A percentile compares a stretch with the other conserved stretches of the same genome.
Conservation (phyloP, 495 filamentous ascomycete genomes). For the Hyaloscypha variabilis region DNA sequence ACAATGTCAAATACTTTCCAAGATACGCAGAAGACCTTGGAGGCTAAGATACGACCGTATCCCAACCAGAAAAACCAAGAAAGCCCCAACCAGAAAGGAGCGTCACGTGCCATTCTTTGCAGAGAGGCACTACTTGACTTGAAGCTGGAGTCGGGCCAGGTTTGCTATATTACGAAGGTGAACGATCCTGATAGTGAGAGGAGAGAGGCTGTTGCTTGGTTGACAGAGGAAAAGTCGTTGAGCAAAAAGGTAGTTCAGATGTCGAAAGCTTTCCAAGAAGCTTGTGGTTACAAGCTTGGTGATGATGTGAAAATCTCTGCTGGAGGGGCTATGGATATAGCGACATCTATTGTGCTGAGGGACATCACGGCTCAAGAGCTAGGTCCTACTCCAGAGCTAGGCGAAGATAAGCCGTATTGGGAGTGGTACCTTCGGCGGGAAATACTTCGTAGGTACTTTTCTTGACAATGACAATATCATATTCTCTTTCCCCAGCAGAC, state of each 20-base stretch:
- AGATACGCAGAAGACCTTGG: slow-evolving; percentile 40
- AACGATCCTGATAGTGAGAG: slow-evolving; percentile 33
- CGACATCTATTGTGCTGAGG: slow-evolving; percentile 47
- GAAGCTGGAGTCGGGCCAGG: slow-evolving; percentile 61
- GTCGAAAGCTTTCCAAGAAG: slow-evolving; percentile 65
- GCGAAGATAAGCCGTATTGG: slow-evolving; percentile 59
- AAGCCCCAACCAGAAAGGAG: slow-evolving; percentile 55
- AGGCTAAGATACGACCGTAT: slow-evolving; percentile 54
- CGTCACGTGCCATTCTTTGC: slow-evolving; percentile 70
- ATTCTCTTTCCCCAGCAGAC: too few species aligned
- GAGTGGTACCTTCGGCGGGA: slow-evolving; percentile 64
- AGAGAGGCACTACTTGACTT: slow-evolving; percentile 62
- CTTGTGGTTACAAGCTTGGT: slow-evolving; percentile 64
- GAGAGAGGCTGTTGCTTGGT: slow-evolving; percentile 67
- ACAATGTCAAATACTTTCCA: slow-evolving; percentile 25
- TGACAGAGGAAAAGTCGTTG: slow-evolving; percentile 59
- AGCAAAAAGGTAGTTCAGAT: slow-evolving; percentile 66
- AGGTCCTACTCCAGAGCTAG: slow-evolving; percentile 15
- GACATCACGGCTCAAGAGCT: slow-evolving; percentile 47
- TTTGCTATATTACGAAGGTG: slow-evolving; percentile 53
- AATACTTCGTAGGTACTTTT: slow-evolving; percentile 49
- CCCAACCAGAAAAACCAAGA: slow-evolving; percentile 52
- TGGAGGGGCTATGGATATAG: slow-evolving; percentile 37
- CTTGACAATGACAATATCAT: background rate
- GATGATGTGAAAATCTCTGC: slow-evolving; percentile 60